These are phyloP conservation scores for Cubamyces sp. DNA, from an alignment of 768 basidiomycete species.

Conservation along the genomic window DNA sequence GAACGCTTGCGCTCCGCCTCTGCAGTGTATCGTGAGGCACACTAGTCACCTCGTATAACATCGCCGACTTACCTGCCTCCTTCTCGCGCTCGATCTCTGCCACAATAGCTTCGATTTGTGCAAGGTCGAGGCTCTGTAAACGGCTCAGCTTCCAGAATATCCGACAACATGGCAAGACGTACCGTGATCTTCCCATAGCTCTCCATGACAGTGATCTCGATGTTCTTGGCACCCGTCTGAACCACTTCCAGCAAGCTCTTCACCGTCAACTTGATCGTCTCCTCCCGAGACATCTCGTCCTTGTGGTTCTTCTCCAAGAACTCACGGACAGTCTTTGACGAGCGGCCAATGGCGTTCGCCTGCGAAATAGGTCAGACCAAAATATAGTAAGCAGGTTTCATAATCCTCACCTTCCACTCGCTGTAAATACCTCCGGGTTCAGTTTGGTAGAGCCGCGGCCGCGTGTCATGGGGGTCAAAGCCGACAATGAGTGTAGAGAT, in stretches of 20 bases:
- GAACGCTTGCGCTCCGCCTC: constrained; percentile 96
- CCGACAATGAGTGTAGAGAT: constrained; percentile 97
- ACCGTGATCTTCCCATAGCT: constrained; percentile 93
- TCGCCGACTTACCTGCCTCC: constrained; percentile 67
- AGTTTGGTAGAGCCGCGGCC: constrained; percentile 92
- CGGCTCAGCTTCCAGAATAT: constrained; percentile 6
- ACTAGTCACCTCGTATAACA: neutral
- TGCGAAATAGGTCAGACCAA: constrained; percentile 35
- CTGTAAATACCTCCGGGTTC: constrained; percentile 98
- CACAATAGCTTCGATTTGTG: constrained; percentile 92
- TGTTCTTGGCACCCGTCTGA: constrained; percentile 99
- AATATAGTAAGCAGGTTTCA: neutral
- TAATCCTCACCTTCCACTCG: constrained; percentile 84
- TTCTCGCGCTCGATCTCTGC: constrained; percentile 95
- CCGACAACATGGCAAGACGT: constrained; percentile 29
- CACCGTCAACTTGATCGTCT: constrained; percentile 92
- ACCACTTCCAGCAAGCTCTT: constrained; percentile 97
- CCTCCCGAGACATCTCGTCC: constrained; percentile 85
- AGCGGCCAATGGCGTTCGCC: constrained; percentile 98
- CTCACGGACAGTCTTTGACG: constrained; percentile 97
- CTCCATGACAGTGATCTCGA: constrained; percentile 98
- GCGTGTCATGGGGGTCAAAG: constrained; percentile 90
- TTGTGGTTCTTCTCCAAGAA: constrained; percentile 98
- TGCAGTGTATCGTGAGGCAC: constrained; percentile 36
- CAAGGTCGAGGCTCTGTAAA: constrained; percentile 75